Percentiles rank a stretch among this genome's conserved stretches.
These are phyloP conservation scores for Cronartium ribicola DNA, from an alignment of 1,284 basidiomycete genomes.

Conservation along the genomic window DNA sequence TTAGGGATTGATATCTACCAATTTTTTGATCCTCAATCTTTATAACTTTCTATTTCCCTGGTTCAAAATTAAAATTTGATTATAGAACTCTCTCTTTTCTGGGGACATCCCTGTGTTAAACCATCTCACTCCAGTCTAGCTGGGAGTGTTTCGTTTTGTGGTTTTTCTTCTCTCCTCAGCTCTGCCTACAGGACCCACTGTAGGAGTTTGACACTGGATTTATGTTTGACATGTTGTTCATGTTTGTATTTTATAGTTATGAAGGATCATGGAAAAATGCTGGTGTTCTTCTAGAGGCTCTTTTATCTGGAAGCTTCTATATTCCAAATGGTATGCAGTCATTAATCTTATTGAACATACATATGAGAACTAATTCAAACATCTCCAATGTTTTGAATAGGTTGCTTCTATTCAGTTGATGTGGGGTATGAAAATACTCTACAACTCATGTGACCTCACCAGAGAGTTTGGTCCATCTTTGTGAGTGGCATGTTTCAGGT, in stretches of 20 bases:
- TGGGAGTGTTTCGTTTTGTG: too few relatives aligned
- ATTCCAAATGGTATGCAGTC: conserved; percentile 8
- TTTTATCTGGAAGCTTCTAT: conserved; percentile 26
- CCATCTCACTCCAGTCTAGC: too few relatives aligned
- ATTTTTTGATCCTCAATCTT: too few relatives aligned
- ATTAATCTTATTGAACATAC: neutral
- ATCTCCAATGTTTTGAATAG: neutral
- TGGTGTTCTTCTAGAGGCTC: conserved; percentile 48
- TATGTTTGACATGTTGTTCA: conserved; percentile 49
- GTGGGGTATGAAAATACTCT: neutral
- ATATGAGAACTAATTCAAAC: neutral
- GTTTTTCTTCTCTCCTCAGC: too few relatives aligned
- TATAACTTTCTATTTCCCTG: too few relatives aligned
- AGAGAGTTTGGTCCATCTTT: neutral
- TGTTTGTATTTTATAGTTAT: conserved; percentile 52
- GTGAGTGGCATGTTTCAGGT: neutral
- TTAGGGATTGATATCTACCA: too few relatives aligned
- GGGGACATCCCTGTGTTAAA: too few relatives aligned
- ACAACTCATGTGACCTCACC: neutral
- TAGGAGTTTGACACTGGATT: conserved; percentile 44
- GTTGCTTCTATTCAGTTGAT: neutral
- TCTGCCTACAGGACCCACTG: too few relatives aligned
- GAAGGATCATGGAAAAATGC: conserved; percentile 53
- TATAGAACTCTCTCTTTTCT: too few relatives aligned
- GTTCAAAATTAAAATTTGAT: too few relatives aligned